Evolutionary conservation across 2,329 filamentous ascomycete genomes (phyloP), one percentile per base, ranked within the genome.

Genomic region (Fusarium sublunatum): DNA sequence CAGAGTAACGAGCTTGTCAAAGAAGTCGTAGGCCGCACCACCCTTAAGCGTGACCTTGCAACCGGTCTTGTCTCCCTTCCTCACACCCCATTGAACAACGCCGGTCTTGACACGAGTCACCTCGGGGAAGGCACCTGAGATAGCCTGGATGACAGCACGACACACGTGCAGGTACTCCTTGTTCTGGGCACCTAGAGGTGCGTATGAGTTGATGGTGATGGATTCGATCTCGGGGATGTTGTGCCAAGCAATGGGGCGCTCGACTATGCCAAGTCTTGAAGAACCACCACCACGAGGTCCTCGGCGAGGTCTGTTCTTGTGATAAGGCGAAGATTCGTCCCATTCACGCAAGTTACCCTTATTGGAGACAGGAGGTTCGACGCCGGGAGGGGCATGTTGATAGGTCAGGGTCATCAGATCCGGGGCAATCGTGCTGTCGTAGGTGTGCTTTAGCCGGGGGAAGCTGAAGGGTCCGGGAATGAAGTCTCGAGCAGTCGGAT

Each of bases 391-490:
- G 48, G 82, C 86, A 81, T 99, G 95, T 53, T 87, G 86, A 81
- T 99, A 99, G 69, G 90, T 88, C 72, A 99, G 84, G 42, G 93
- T 91, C 81, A 98, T 87, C 70, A 97, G 85, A 77, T 99, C 95
- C 28, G 91, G 83, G 38, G 92, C 91, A 68, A 97, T 86, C 58
- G 93, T 97, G 69, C 88, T 88, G 73, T 95, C 85, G 81, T 91
- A 97, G 44, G 94, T 97, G 77, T 98, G 92, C 78, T 92, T 88
- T 57, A 97, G 84, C 51, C 95, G 91, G 11, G 94, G 91, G 45
- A 91, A 83, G 73, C 89, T 91, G 83, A 98, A 99, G 2, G 95
- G 95, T 0, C 95, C 95, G 1, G 95, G 93, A 25, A 91, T 83
- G 76, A 95, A 99, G 73, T 92, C 84, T 74, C 95, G 90, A 57